Percentiles rank a stretch among this genome's conserved stretches.
phyloP scores from a whole-genome alignment of 371 early-diverging fungal species.

The Sporodiniella umbellata region DNA sequence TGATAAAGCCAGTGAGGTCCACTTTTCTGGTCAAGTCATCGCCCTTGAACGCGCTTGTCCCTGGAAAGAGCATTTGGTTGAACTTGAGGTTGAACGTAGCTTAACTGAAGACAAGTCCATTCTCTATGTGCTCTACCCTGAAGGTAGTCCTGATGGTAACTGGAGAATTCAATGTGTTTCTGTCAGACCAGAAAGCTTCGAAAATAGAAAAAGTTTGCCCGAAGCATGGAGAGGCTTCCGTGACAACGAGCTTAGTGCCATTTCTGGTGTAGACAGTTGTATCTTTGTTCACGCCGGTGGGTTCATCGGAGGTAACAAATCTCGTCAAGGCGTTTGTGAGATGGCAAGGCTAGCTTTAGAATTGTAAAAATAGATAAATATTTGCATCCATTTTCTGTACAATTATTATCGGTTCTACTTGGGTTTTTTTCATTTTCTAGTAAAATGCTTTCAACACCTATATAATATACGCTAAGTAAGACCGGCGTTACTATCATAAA shows the following conservation, averaged over 20 bases:
- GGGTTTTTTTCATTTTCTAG: too few relatives aligned
- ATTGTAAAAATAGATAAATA: slow-evolving; percentile 22
- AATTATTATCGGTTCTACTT: too few relatives aligned
- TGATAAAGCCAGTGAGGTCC: slow-evolving; percentile 54
- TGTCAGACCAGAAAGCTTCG: slow-evolving; percentile 74
- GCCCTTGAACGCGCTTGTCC: slow-evolving; percentile 82
- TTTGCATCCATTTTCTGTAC: too few relatives aligned
- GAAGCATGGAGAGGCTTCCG: slow-evolving; percentile 95
- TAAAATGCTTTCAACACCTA: too few relatives aligned
- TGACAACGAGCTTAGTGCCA: slow-evolving; percentile 80
- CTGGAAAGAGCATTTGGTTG: slow-evolving; percentile 90
- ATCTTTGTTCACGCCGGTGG: slow-evolving; percentile 97
- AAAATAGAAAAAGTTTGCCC: slow-evolving; percentile 87
- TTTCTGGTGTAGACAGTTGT: slow-evolving; percentile 76
- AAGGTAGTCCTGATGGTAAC: slow-evolving; percentile 47
- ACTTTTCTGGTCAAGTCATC: slow-evolving; percentile 78
- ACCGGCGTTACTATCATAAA: too few relatives aligned
- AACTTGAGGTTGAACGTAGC: slow-evolving; percentile 60
- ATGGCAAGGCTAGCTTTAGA: slow-evolving; percentile 49
- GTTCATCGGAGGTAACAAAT: slow-evolving; percentile 39
- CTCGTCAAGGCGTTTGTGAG: slow-evolving; percentile 44
- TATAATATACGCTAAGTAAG: too few relatives aligned
- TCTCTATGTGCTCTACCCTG: slow-evolving; percentile 85
- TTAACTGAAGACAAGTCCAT: slow-evolving; percentile 39
- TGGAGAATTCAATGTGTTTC: slow-evolving; percentile 87